Conservation (phyloP, 1,139 yeast genomes). For the Sugiyamaella neomexicana region DNA sequence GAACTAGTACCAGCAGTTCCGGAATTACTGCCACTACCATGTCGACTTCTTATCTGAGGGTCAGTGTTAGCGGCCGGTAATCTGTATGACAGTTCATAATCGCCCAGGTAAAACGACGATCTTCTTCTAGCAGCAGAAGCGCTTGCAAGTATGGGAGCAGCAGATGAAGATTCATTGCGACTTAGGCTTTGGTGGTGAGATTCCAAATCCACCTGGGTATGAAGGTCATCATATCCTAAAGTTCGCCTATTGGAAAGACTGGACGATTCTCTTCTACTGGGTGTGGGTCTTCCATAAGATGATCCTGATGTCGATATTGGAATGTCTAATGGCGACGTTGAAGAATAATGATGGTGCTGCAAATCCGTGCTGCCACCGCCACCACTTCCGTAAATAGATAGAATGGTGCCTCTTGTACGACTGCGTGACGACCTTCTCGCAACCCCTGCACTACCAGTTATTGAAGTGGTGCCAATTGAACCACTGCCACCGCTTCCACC, state of each 20-base stretch:
- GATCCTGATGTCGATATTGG: slow-evolving; percentile 19
- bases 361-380: background rate
- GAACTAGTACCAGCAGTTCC: slow-evolving; percentile 20
- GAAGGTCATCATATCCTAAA: slow-evolving; percentile 29
- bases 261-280: slow-evolving; percentile 24
- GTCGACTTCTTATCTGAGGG: slow-evolving; percentile 9
- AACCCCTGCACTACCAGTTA: background rate
- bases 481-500: background rate
- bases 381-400: slow-evolving; percentile 8
- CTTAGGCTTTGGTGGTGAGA: slow-evolving; percentile 25
- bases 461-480: background rate
- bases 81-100: slow-evolving; percentile 15
- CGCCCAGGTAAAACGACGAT: slow-evolving; percentile 23
- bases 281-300: slow-evolving; percentile 4
- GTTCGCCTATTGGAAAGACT: slow-evolving; percentile 26
- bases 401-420: slow-evolving; percentile 15
- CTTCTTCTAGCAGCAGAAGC: slow-evolving; percentile 16
- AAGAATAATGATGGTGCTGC: background rate
- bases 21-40: slow-evolving; percentile 14
- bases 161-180: slow-evolving; percentile 8
- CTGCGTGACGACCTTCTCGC: slow-evolving; percentile 15
- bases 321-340: slow-evolving; percentile 26
- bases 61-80: background rate
- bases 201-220: slow-evolving; percentile 23
- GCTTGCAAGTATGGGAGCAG: slow-evolving; percentile 5